Conservation (phyloP, 257 asterid species). For the Nicotiana otophora region DNA sequence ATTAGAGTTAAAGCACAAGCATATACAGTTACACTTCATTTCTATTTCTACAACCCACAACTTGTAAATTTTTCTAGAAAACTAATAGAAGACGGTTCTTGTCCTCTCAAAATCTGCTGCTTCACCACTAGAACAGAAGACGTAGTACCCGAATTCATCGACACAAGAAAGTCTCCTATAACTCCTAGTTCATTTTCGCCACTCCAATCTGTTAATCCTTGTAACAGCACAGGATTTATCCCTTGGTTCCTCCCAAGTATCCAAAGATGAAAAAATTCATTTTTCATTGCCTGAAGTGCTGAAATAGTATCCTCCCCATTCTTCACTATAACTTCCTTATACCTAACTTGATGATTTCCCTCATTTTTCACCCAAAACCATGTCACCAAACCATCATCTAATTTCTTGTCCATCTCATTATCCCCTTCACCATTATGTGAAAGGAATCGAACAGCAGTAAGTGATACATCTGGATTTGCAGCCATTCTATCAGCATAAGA, state of each 20-base stretch:
- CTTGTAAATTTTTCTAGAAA: neutral
- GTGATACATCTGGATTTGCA: constrained; percentile 26
- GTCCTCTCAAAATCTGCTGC: constrained; percentile 70
- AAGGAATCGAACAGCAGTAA: constrained; percentile 59
- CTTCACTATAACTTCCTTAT: constrained; percentile 62
- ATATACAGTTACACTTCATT: neutral
- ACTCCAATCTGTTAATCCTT: constrained; percentile 56
- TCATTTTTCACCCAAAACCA: constrained; percentile 92
- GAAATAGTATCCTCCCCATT: constrained; percentile 73
- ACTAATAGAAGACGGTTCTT: constrained; percentile 8
- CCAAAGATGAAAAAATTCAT: constrained; percentile 45
- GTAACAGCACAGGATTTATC: constrained; percentile 52
- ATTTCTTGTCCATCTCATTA: constrained; percentile 55
- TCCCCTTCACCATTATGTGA: constrained; percentile 46
- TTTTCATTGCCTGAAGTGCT: constrained; percentile 51
- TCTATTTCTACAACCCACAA: neutral
- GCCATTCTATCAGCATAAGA: constrained; percentile 54
- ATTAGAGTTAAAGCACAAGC: no score
- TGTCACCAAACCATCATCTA: constrained; percentile 76
- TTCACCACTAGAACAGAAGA: constrained; percentile 62
- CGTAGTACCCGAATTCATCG: constrained; percentile 42
- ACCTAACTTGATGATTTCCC: constrained; percentile 38
- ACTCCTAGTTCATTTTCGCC: constrained; percentile 62
- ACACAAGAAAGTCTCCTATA: constrained; percentile 63
- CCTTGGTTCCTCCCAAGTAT: constrained; percentile 66